phyloP scores from a whole-genome alignment of 2,329 filamentous ascomycete genomes.

The Cercospora sp. region DNA sequence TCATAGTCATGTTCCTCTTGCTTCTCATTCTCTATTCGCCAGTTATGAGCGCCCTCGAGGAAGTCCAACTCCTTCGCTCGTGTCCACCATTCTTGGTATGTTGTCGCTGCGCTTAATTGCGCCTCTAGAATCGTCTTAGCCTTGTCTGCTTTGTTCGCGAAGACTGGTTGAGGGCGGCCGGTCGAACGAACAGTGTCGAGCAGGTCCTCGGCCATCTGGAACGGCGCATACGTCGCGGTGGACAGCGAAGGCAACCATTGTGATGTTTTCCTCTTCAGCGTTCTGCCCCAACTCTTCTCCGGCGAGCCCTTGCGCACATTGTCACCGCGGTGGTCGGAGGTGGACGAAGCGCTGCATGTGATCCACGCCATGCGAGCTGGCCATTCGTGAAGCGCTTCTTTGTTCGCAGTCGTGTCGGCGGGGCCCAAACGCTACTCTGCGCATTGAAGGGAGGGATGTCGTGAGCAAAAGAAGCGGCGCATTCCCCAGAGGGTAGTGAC shows the following conservation, averaged over 20 bases:
- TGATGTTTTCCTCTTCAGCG: background rate
- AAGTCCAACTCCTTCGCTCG: slow-evolving; percentile 24
- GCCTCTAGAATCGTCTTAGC: slow-evolving; percentile 15
- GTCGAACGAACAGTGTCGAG: slow-evolving; percentile 13
- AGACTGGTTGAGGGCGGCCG: background rate
- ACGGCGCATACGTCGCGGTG: slow-evolving; percentile 15
- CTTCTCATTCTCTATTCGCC: slow-evolving; percentile 26
- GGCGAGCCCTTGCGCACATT: background rate
- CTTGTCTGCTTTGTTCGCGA: slow-evolving; percentile 4
- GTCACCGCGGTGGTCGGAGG: slow-evolving; percentile 3
- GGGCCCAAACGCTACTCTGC: background rate
- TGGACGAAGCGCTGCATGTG: slow-evolving; percentile 5
- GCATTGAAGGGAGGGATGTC: background rate
- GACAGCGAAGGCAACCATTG: slow-evolving; percentile 14
- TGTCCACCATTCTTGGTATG: slow-evolving; percentile 19
- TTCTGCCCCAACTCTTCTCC: slow-evolving; percentile 2
- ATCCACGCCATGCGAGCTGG: slow-evolving; percentile 15
- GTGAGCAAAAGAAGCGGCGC: background rate
- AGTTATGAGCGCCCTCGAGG: slow-evolving; percentile 27
- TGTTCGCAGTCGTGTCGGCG: background rate
- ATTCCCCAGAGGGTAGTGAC: background rate
- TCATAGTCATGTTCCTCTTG: slow-evolving; percentile 17
- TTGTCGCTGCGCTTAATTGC: slow-evolving; percentile 20
- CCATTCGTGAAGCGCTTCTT: slow-evolving; percentile 9
- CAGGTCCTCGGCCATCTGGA: slow-evolving; percentile 22